Base-by-base conservation (phyloP, 2,329 filamentous ascomycete genomes). In the Fusarium sp. region DNA sequence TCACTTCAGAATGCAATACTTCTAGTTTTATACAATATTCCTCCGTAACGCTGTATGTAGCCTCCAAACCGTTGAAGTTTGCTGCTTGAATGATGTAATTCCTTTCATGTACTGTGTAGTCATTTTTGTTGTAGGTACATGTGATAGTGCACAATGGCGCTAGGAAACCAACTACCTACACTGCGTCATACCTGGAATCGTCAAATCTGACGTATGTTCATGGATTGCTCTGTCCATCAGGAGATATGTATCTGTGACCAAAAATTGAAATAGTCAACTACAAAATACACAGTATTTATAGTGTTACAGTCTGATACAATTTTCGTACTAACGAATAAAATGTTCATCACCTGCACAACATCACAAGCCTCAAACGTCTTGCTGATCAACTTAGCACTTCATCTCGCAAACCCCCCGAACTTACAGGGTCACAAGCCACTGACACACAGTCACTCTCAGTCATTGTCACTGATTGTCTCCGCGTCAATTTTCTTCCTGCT, bases 381-480 rank as follows among this genome's bases (percentile, higher is more conserved):
- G 60, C 70, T 73, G 70, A 73, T 70, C 70, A 50, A 50, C 54
- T 71, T 44, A 66, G 50, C 61, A 62, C 42, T 47, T 57, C 53
- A 38, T 60, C 53, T 42, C 36, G 44, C 48, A 57, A 54, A 72
- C 26, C 28, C 56, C 61, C 64, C 53, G 54, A 63, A 50, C 50
- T 33, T 67, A 63, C 48, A 71, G 70, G 70, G 74, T 75, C 74
- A 77, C 75, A 77, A 78, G 79, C 79, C 77, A 75, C 77, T 72
- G 75, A 74, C 79, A 78, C 77, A 73, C 72, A 67, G 67, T 58
- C 53, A 50, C 50, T 63, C 73, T 76, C 78, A 77, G 39, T 47
- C 33, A 45, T 30, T 62, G 53, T 45, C 47, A 70, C 39, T 58
- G 75, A 79, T 77, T 77, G 75, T 78, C 79, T 76, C 76, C 73